Evolutionary conservation across 2,329 filamentous ascomycete genomes (phyloP).

Genomic region (Decorospora gaudefroyi): DNA sequence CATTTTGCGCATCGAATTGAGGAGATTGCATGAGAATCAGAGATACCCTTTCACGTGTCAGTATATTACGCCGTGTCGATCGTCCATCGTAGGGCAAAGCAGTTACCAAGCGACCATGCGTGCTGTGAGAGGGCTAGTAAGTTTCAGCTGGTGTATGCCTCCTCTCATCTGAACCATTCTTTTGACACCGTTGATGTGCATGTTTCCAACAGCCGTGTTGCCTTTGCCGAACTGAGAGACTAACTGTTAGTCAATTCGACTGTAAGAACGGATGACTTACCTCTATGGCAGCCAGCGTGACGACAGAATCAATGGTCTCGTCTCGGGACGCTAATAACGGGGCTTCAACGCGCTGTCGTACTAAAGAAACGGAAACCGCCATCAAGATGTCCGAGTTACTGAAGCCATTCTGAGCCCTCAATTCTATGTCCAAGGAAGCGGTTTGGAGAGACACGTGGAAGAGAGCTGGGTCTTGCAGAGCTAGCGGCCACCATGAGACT

Average conservation of each 20-base stretch:
- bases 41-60: conserved; percentile 57
- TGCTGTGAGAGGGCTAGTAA: conserved; percentile 58
- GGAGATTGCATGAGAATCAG: conserved; percentile 59
- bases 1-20: conserved; percentile 60
- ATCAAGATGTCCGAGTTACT: conserved; percentile 60
- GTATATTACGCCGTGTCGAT: no score
- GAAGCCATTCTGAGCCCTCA: conserved; percentile 58
- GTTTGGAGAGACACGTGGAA: conserved; percentile 65
- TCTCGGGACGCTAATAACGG: conserved; percentile 56
- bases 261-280: conserved; percentile 41
- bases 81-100: neutral
- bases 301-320: conserved; percentile 61
- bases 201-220: conserved; percentile 51
- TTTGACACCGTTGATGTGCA: conserved; percentile 59
- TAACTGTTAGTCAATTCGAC: conserved; percentile 4
- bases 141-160: conserved; percentile 55
- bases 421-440: conserved; percentile 61
- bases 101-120: conserved; percentile 60
- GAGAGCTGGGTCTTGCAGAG: conserved; percentile 60
- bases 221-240: conserved; percentile 57
- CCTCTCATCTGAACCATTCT: conserved; percentile 56
- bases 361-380: conserved; percentile 60
- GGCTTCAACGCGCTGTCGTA: conserved; percentile 57
- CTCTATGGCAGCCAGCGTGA: conserved; percentile 63
- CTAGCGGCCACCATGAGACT: conserved; percentile 64